Evolutionary conservation across 192 early-diverging fungal genomes (phyloP), one percentile per base, ranked within the genome.

Genomic region (Mortierella alpina): DNA sequence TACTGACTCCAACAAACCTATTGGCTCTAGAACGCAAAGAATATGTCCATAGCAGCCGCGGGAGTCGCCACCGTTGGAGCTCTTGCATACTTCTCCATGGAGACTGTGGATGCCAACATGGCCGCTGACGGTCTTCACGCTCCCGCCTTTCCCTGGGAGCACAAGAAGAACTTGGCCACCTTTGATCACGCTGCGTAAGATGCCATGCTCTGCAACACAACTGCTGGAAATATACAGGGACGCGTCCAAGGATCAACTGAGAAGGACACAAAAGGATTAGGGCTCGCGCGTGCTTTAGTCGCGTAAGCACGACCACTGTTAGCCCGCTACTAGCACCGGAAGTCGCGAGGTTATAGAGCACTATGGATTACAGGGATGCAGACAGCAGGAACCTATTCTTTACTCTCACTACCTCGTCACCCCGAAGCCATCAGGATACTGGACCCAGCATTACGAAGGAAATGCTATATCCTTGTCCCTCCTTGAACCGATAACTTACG

Each of bases 81-180:
- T 50, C 23, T 80, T 42, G 70, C 77, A 23, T 80, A 80, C 22
- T 15, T 72, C 9, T 68, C 77, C 4, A 80, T 80, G 77, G 77
- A 80, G 45, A 58, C 86, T 51, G 89, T 90, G 17, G 88, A 90
- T 82, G 92, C 94, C 79, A 92, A 92, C 83, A 94, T 94, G 89
- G 91, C 92, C 68, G 96, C 95, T 54, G 93, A 98, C 67, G 97
- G 97, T 56, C 87, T 97, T 63, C 97, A 99, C 85, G 82, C 95
- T 57, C 92, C 97, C 2, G 87, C 88, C 69, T 92, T 93, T 88
- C 94, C 94, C 42, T 99, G 94, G 93, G 90, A 94, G 44, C 95
- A 96, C 85, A 90, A 90, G 66, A 91, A 87, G 72, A 88, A 88
- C 72, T 86, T 93, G 64, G 90, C 91, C 66, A 96, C 96, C 52